Percentiles rank a stretch among this genome's conserved stretches.
These are phyloP conservation scores for Fistulina hepatica DNA, from an alignment of 1,284 basidiomycete species.

Conservation along the genomic window DNA sequence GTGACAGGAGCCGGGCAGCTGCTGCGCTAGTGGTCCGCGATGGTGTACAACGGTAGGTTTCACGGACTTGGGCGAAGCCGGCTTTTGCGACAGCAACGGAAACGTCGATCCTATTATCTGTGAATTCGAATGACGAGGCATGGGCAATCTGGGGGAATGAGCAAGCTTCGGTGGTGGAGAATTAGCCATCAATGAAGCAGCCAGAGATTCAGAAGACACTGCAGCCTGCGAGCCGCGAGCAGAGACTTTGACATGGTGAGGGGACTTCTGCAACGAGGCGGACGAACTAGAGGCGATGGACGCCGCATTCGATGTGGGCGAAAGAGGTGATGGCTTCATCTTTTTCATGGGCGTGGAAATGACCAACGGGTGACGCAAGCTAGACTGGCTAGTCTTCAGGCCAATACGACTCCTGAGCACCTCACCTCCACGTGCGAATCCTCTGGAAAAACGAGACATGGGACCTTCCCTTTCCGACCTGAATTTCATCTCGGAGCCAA, in stretches of 20 bases:
- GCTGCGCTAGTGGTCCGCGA: too few relatives aligned
- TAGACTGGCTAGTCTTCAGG: slow-evolving; percentile 13
- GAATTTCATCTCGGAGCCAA: slow-evolving; percentile 38
- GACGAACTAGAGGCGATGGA: slow-evolving; percentile 16
- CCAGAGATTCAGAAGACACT: slow-evolving; percentile 12
- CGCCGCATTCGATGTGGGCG: slow-evolving; percentile 11
- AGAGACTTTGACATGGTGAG: neutral
- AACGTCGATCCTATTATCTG: too few relatives aligned
- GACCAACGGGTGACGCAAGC: slow-evolving; percentile 16
- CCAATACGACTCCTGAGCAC: slow-evolving; percentile 25
- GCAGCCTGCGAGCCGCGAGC: slow-evolving; percentile 1
- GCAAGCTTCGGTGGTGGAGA: slow-evolving; percentile 7
- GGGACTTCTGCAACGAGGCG: neutral
- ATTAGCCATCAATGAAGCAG: neutral
- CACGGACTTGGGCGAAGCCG: neutral
- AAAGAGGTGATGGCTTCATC: slow-evolving; percentile 29
- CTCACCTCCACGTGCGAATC: slow-evolving; percentile 29
- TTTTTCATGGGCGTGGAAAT: slow-evolving; percentile 19
- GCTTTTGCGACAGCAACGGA: neutral
- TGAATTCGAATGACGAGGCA: too few relatives aligned
- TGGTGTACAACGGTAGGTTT: neutral
- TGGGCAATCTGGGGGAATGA: too few relatives aligned
- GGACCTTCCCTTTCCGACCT: slow-evolving; percentile 16
- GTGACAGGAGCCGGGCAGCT: too few relatives aligned
- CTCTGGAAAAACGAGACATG: neutral